Percentiles rank a stretch among this genome's conserved stretches.
These are phyloP conservation scores for Angophora floribunda DNA, from an alignment of 345 rosid genomes.

Conservation along the genomic window DNA sequence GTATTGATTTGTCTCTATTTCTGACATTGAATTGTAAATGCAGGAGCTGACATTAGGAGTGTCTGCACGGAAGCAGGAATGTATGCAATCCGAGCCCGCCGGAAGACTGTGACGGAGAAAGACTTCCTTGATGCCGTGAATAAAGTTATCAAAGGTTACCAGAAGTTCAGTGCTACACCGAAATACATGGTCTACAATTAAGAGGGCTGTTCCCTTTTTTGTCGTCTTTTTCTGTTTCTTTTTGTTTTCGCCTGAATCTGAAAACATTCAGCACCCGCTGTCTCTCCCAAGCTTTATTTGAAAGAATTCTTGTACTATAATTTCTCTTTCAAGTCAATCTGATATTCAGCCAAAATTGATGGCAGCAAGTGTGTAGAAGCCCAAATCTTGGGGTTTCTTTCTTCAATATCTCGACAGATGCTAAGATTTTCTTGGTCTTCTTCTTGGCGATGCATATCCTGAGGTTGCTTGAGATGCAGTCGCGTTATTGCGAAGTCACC, in stretches of 20 bases:
- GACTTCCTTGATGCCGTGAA: constrained; percentile 97
- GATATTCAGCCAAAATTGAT: not conserved
- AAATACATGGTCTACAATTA: constrained; percentile 93
- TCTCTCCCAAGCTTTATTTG: not conserved
- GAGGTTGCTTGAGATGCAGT: not conserved
- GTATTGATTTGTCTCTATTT: not conserved
- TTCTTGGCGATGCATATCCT: not conserved
- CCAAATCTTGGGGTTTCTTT: not conserved
- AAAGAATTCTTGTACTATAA: not conserved
- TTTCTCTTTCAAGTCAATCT: not conserved
- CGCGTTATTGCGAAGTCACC: not conserved
- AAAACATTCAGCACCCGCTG: not conserved
- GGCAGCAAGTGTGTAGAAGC: not conserved
- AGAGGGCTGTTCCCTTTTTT: not conserved
- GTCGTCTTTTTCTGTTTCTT: not conserved
- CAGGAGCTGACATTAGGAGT: constrained; percentile 95
- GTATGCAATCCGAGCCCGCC: constrained; percentile 84
- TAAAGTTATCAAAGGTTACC: constrained; percentile 94
- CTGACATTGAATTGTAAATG: not conserved
- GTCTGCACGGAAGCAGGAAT: constrained; percentile 98
- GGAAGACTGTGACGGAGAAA: constrained; percentile 93
- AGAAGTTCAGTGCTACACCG: constrained; percentile 92
- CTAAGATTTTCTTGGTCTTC: not conserved
- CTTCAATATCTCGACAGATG: not conserved
- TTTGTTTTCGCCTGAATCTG: not conserved